Evolutionary conservation across 2,329 filamentous ascomycete genomes (phyloP).

Genomic region (Diaporthe citri): DNA sequence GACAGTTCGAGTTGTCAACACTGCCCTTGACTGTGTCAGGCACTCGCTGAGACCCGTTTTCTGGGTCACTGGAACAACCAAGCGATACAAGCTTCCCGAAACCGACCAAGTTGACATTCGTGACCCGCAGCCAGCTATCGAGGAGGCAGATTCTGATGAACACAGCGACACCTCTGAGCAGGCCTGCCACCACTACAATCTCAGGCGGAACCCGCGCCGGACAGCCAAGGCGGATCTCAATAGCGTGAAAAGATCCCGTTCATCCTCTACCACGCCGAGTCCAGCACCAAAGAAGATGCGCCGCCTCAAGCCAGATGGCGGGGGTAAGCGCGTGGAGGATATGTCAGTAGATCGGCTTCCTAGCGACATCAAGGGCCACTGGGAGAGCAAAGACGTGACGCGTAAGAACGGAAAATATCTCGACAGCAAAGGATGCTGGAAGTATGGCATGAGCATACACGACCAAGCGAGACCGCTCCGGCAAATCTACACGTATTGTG

Average conservation of each 20-base stretch:
- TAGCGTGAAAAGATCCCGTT: neutral
- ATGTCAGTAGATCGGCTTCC: neutral
- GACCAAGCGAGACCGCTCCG: neutral
- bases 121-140: no score
- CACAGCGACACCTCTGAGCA: no score
- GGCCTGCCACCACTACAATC: neutral
- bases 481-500: neutral
- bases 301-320: neutral
- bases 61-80: no score
- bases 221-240: neutral
- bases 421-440: neutral
- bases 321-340: neutral
- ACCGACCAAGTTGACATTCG: no score
- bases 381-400: neutral
- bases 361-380: neutral
- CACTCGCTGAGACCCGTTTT: neutral
- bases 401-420: neutral
- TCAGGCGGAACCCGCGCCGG: neutral
- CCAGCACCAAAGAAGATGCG: neutral
- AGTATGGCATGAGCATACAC: neutral
- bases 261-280: neutral
- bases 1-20: neutral
- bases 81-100: no score
- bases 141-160: neutral
- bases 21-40: neutral